Percentiles rank a stretch among this genome's conserved stretches.
Conservation (phyloP, 176 grass and related monocot species). For the Carex scoparia region DNA sequence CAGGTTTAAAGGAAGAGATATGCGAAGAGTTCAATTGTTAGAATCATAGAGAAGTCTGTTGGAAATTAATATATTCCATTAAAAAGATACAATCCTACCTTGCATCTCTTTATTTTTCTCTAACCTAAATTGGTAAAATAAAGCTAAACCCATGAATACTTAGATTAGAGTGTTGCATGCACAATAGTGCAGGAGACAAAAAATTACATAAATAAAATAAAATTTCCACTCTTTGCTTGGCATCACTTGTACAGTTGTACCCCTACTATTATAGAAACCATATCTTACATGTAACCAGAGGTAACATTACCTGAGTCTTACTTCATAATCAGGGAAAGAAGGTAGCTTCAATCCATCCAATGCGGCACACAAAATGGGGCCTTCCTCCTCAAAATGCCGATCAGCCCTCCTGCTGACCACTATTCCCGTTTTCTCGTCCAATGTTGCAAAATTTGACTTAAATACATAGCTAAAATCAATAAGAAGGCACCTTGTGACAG, state of each 20-base stretch:
- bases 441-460: constrained; percentile 90
- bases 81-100: not conserved
- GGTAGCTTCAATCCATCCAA: constrained; percentile 83
- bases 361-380: constrained; percentile 61
- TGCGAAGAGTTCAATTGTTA: not conserved
- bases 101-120: not conserved
- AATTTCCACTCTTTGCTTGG: not conserved
- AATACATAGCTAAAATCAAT: constrained; percentile 3
- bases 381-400: constrained; percentile 96
- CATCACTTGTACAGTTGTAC: not conserved
- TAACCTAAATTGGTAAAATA: not conserved
- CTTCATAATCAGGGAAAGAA: constrained; percentile 73
- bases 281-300: not conserved
- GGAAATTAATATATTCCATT: not conserved
- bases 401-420: constrained; percentile 71
- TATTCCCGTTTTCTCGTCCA: constrained; percentile 69
- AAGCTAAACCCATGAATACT: not conserved
- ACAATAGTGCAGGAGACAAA: not conserved
- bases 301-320: constrained; percentile 72
- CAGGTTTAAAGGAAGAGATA: not conserved
- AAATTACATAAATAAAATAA: not conserved
- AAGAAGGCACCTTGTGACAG: not conserved
- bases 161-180: not conserved
- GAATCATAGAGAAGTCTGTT: not conserved
- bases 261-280: not conserved